Conservation (phyloP, 2,329 filamentous ascomycete species). For the Purpureocillium lavendulum region DNA sequence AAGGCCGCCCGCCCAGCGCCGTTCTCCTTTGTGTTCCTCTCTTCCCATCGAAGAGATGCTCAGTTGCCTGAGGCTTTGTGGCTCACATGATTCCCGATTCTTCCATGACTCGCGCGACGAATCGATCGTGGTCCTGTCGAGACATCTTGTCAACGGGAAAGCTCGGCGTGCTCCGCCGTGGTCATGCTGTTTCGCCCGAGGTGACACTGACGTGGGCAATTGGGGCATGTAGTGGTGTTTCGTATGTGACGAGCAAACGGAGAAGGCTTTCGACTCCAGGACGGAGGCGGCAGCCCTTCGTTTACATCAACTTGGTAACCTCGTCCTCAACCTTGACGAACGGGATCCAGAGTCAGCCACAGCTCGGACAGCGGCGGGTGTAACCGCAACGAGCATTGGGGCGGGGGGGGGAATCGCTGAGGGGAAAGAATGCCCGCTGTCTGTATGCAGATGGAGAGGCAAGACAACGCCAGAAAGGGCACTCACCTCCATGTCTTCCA, state of each 20-base stretch:
- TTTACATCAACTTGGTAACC: slow-evolving; percentile 81
- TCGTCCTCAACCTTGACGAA: slow-evolving; percentile 71
- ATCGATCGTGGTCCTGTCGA: neutral
- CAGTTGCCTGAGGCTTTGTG: slow-evolving; percentile 11
- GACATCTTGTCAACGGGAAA: neutral
- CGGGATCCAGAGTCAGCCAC: slow-evolving; percentile 20
- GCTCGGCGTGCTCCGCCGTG: neutral
- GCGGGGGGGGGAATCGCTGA: slow-evolving; percentile 8
- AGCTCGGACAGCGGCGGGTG: slow-evolving; percentile 10
- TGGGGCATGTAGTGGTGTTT: too few relatives aligned
- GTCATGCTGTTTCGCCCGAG: too few relatives aligned
- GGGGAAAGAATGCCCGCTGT: slow-evolving; percentile 2
- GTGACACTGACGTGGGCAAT: too few relatives aligned
- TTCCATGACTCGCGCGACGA: slow-evolving; percentile 11
- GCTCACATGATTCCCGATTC: slow-evolving; percentile 3
- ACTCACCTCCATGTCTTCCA: slow-evolving; percentile 99
- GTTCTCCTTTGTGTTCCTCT: slow-evolving; percentile 17
- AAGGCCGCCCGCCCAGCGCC: slow-evolving; percentile 12
- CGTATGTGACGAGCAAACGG: too few relatives aligned
- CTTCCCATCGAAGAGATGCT: slow-evolving; percentile 25
- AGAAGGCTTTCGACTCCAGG: too few relatives aligned
- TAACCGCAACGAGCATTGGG: slow-evolving; percentile 8
- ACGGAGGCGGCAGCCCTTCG: too few relatives aligned
- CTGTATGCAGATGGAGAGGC: neutral
- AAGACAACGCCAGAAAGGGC: slow-evolving; percentile 7